A percentile compares a stretch with the other conserved stretches of the same genome.
Conservation (phyloP, 192 early-diverging fungal species). For the Oehlia diaphana region DNA sequence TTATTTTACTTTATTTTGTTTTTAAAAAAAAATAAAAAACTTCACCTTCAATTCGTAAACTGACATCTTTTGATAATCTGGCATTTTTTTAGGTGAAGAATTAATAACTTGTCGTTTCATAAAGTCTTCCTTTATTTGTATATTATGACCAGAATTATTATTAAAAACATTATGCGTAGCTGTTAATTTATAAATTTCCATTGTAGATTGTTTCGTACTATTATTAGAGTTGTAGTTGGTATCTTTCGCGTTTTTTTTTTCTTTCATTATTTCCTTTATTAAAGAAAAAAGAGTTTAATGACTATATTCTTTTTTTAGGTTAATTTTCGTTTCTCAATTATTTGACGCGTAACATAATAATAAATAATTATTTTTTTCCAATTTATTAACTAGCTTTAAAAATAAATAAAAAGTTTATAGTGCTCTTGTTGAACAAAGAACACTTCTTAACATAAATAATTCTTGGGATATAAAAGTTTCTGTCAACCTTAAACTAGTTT, state of each 20-base stretch:
- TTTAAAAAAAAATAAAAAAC: neutral
- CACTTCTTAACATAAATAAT: no score
- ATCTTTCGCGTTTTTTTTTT: neutral
- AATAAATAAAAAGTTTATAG: no score
- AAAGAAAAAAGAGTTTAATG: conserved; percentile 20
- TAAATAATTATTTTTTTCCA: no score
- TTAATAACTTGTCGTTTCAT: neutral
- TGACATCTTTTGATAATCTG: neutral
- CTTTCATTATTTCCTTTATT: neutral
- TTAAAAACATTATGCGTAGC: neutral
- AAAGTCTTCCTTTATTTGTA: neutral
- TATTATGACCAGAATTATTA: neutral
- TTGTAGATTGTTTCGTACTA: neutral
- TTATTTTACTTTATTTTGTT: neutral
- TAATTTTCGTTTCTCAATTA: no score
- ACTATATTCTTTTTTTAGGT: neutral
- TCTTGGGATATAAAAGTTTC: no score
- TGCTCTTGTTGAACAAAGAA: no score
- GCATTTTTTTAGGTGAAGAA: neutral
- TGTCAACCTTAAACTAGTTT: no score
- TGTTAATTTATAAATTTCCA: neutral
- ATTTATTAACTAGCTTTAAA: no score
- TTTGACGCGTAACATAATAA: no score
- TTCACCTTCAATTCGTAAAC: neutral
- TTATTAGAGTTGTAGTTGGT: neutral